These are phyloP conservation scores for Xylaria sp. DNA, from an alignment of 2,329 filamentous ascomycete species.

Conservation along the genomic window DNA sequence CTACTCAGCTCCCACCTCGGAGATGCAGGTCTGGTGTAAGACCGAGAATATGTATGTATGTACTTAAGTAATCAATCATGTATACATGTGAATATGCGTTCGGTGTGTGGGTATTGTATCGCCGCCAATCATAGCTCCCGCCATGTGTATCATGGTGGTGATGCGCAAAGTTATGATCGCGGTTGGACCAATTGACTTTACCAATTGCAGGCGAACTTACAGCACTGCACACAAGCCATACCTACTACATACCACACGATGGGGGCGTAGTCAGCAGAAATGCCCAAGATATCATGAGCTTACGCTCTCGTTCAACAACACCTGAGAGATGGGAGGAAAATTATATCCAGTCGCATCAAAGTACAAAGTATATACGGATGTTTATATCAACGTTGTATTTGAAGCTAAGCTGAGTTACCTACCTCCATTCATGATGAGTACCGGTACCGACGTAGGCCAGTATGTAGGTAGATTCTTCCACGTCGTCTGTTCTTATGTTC, in stretches of 20 bases:
- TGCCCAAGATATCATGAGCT: background rate
- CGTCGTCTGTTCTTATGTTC: no score
- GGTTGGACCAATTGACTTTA: slow-evolving; percentile 8
- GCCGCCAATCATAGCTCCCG: slow-evolving; percentile 10
- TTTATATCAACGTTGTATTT: no score
- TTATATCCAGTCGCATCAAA: no score
- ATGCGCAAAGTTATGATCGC: background rate
- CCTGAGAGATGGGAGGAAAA: no score
- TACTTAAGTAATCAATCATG: slow-evolving; percentile 5
- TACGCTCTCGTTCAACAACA: background rate
- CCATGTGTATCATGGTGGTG: slow-evolving; percentile 5
- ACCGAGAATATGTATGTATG: slow-evolving; percentile 7
- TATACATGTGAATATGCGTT: background rate
- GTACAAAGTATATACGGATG: no score
- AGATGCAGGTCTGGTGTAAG: background rate
- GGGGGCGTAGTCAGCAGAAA: background rate
- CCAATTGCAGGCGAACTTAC: slow-evolving; percentile 2
- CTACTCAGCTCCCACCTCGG: background rate
- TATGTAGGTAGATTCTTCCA: no score
- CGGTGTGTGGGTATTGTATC: slow-evolving; percentile 14
- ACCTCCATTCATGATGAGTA: no score
- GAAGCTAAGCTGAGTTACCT: no score
- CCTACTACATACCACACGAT: background rate
- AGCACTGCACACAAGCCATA: background rate
- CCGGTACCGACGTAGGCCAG: no score